phyloP scores from a whole-genome alignment of 192 early-diverging fungal genomes.

The Backusella tuberculispora region DNA sequence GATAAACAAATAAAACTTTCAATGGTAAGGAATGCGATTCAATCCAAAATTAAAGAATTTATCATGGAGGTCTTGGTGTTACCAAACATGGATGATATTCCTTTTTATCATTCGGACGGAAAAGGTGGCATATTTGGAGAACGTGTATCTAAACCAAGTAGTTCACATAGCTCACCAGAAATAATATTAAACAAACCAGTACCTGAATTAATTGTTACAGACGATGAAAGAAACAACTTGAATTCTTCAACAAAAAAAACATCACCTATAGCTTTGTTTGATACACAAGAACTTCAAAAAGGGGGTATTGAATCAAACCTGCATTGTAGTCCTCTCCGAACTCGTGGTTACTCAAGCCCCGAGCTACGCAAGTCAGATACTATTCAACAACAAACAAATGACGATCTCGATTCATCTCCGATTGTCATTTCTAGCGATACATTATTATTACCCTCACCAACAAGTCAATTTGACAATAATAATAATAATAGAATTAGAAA shows the following conservation, averaged over 20 bases:
- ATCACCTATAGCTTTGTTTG: neutral
- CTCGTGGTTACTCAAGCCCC: conserved; percentile 20
- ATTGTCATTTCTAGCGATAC: neutral
- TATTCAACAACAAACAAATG: neutral
- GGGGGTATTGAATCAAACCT: neutral
- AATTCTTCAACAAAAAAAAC: too few relatives aligned
- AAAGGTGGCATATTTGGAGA: conserved; percentile 63
- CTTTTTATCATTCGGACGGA: conserved; percentile 68
- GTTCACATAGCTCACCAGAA: neutral
- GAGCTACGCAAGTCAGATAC: neutral
- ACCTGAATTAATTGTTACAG: conserved; percentile 4
- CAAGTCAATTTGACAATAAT: neutral
- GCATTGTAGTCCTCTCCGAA: neutral
- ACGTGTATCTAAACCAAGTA: neutral
- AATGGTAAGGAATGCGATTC: conserved; percentile 84
- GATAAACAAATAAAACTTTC: conserved; percentile 81
- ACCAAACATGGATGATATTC: conserved; percentile 89
- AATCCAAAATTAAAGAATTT: conserved; percentile 81
- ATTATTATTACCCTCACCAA: neutral
- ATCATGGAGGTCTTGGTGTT: conserved; percentile 78
- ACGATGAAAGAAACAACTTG: neutral
- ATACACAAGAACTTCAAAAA: neutral
- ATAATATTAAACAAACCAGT: neutral
- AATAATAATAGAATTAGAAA: neutral
- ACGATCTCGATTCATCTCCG: neutral